These are phyloP conservation scores for Papiliotrema flavescens DNA, from an alignment of 1,284 basidiomycete species.

Conservation along the genomic window DNA sequence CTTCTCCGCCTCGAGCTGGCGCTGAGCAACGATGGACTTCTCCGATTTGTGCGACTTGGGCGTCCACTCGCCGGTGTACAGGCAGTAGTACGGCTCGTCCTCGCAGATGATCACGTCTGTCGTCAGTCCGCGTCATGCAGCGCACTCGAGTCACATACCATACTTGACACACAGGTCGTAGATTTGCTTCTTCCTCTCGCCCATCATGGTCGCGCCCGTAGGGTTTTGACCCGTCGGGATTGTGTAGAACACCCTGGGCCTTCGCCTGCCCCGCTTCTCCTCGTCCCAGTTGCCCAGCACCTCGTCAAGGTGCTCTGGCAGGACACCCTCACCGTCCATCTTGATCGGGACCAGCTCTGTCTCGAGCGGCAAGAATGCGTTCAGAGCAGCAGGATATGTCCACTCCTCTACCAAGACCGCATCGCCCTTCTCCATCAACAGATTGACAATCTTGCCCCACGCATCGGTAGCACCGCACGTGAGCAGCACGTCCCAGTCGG, in stretches of 20 bases:
- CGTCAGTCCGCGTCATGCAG: background rate
- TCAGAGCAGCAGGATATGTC: constrained; percentile 51
- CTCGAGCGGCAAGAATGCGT: constrained; percentile 41
- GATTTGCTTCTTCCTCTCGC: constrained; percentile 67
- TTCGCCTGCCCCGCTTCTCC: constrained; percentile 44
- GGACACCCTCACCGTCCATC: constrained; percentile 71
- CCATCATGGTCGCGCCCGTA: constrained; percentile 67
- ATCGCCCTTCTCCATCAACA: constrained; percentile 73
- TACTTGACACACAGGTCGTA: constrained; percentile 76
- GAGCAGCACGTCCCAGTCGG: constrained; percentile 62
- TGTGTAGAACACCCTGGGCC: constrained; percentile 68
- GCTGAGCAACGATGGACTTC: constrained; percentile 44
- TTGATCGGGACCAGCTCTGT: constrained; percentile 50
- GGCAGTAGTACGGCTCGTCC: constrained; percentile 78
- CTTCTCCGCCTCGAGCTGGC: constrained; percentile 34
- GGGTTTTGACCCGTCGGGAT: constrained; percentile 62
- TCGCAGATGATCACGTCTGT: constrained; percentile 67
- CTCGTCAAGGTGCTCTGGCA: constrained; percentile 59
- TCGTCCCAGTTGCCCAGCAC: constrained; percentile 67
- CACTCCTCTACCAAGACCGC: constrained; percentile 61
- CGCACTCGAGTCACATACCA: constrained; percentile 21
- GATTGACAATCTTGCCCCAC: constrained; percentile 47
- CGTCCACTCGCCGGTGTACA: constrained; percentile 52
- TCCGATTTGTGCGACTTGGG: constrained; percentile 21
- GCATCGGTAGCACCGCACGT: constrained; percentile 76